Percentiles rank a stretch among this genome's conserved stretches.
These are phyloP conservation scores for Strombidium stylifer DNA, from an alignment of 73 alveolate genomes.

Conservation along the genomic window DNA sequence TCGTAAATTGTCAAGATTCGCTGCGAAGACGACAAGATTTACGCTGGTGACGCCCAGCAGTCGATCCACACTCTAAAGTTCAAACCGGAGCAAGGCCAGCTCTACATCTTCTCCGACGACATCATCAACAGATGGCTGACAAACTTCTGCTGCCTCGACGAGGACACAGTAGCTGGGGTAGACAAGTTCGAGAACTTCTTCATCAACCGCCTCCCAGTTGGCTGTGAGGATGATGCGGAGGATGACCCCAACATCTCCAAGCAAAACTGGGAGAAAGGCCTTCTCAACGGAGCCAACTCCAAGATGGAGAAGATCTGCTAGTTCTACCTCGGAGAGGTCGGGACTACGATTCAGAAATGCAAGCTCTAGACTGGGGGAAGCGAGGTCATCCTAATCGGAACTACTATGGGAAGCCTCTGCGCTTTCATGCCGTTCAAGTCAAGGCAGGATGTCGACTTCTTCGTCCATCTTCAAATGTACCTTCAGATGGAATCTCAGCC, in stretches of 20 bases:
- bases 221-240: conserved; percentile 93
- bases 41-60: conserved; percentile 86
- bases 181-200: conserved; percentile 97
- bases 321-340: conserved; percentile 95
- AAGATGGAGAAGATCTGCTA: conserved; percentile 92
- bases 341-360: conserved; percentile 81
- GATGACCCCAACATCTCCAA: conserved; percentile 95
- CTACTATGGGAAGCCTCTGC: conserved; percentile 93
- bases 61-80: conserved; percentile 90
- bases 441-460: conserved; percentile 96
- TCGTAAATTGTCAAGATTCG: conserved; percentile 66
- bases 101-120: conserved; percentile 95
- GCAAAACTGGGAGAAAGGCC: conserved; percentile 95
- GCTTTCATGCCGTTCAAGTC: conserved; percentile 93
- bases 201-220: conserved; percentile 94
- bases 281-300: conserved; percentile 96
- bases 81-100: conserved; percentile 85
- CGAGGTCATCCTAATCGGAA: conserved; percentile 88
- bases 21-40: conserved; percentile 92
- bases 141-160: conserved; percentile 84
- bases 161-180: conserved; percentile 94
- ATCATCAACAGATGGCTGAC: conserved; percentile 95
- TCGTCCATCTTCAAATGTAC: conserved; percentile 98
- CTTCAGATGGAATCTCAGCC: conserved; percentile 96
- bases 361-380: conserved; percentile 80